These are phyloP conservation scores for Lasiodiplodia gonubiensis DNA, from an alignment of 2,329 filamentous ascomycete species.

Conservation along the genomic window DNA sequence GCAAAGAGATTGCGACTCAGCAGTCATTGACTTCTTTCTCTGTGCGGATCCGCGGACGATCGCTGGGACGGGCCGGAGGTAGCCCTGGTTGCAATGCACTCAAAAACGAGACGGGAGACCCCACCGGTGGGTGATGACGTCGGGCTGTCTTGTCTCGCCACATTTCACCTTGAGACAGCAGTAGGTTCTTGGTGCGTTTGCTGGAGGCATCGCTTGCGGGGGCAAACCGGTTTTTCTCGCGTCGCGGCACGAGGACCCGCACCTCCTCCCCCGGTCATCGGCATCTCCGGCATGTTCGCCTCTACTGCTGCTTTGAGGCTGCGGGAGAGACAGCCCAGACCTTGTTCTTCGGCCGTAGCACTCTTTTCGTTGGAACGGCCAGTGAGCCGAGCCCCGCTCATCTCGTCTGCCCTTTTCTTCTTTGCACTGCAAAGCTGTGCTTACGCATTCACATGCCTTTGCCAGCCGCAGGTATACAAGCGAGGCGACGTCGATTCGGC, in stretches of 20 bases:
- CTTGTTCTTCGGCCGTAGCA: conserved; percentile 14
- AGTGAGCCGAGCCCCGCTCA: too few species aligned
- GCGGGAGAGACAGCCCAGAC: not conserved
- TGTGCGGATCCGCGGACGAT: conserved; percentile 21
- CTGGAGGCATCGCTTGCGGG: not conserved
- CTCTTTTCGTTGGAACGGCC: not conserved
- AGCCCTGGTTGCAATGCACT: conserved; percentile 4
- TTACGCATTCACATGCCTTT: not conserved
- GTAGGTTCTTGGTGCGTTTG: not conserved
- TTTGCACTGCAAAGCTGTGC: not conserved
- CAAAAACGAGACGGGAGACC: not conserved
- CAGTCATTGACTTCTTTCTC: not conserved
- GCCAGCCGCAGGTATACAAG: conserved; percentile 18
- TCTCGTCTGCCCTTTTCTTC: too few species aligned
- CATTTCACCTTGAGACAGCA: not conserved
- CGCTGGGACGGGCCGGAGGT: conserved; percentile 21
- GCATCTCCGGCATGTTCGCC: conserved; percentile 17
- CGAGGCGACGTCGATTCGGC: conserved; percentile 15
- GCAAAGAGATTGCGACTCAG: conserved; percentile 4
- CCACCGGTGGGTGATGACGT: conserved; percentile 14
- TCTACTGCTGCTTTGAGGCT: conserved; percentile 6
- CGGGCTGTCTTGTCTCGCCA: not conserved
- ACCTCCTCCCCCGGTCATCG: conserved; percentile 2
- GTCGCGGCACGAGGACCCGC: conserved; percentile 4
- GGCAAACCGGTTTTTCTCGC: conserved; percentile 12